Evolutionary conservation across 306 rosid genomes (phyloP).

Genomic region (Begonia loranthoides): DNA sequence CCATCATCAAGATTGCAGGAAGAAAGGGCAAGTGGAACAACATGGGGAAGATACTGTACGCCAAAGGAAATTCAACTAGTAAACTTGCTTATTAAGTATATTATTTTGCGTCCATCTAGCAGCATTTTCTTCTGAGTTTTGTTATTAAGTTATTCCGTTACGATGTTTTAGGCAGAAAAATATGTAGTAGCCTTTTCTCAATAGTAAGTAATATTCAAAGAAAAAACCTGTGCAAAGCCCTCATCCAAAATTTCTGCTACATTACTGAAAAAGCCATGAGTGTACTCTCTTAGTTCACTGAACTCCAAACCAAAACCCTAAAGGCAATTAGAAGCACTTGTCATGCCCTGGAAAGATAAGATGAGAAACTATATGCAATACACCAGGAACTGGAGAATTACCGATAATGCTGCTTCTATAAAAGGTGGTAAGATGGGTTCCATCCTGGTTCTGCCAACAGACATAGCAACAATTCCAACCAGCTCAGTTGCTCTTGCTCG

Average conservation of each 20-base stretch:
- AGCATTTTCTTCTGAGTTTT: too few relatives aligned
- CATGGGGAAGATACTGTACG: constrained; percentile 94
- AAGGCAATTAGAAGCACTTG: constrained; percentile 16
- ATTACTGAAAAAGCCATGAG: constrained; percentile 96
- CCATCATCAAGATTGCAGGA: constrained; percentile 99
- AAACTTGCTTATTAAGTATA: not conserved
- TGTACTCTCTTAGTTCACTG: constrained; percentile 96
- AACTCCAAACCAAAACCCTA: constrained; percentile 89
- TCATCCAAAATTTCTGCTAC: constrained; percentile 85
- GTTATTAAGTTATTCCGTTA: too few relatives aligned
- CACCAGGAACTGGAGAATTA: constrained; percentile 27
- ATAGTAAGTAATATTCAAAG: constrained; percentile 13
- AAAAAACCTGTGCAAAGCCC: constrained; percentile 59
- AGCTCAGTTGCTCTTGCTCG: constrained; percentile 97
- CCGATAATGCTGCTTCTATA: constrained; percentile 90
- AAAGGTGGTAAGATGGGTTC: constrained; percentile 84
- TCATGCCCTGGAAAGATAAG: constrained; percentile 8
- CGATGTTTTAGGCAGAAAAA: constrained; percentile 11
- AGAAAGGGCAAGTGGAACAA: constrained; percentile 79
- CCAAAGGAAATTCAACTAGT: constrained; percentile 10
- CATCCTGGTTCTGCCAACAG: constrained; percentile 78
- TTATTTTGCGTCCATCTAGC: too few relatives aligned
- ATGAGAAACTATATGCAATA: constrained; percentile 7
- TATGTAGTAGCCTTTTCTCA: too few relatives aligned
- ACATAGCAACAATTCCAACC: constrained; percentile 98